Evolutionary conservation across 805 yeast genomes (phyloP).

Genomic region (Saccharomycopsis babjevae): DNA sequence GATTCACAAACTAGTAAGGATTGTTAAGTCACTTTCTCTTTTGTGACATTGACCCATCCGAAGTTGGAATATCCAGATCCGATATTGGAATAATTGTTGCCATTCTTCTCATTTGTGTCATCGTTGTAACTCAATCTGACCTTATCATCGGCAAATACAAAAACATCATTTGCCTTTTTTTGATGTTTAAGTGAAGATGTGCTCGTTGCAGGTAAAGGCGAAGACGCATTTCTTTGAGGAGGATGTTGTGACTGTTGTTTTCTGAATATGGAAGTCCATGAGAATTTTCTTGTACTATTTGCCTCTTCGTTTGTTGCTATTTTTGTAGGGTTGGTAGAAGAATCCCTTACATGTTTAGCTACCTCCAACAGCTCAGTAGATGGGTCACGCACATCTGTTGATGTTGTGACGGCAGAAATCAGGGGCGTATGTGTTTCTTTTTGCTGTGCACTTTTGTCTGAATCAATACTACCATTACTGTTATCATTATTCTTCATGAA

Average conservation of each 20-base stretch:
- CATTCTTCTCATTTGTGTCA: neutral
- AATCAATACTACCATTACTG: too few relatives aligned
- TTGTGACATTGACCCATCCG: constrained; percentile 16
- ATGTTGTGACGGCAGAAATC: neutral
- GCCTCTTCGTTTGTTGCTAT: neutral
- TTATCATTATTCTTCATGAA: neutral
- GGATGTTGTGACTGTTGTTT: neutral
- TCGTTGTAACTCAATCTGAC: neutral
- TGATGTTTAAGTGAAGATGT: neutral
- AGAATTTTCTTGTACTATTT: neutral
- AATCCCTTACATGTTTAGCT: neutral
- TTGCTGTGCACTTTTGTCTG: too few relatives aligned
- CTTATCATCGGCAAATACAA: neutral
- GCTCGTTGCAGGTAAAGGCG: neutral
- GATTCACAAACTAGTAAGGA: neutral
- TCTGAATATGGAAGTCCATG: neutral
- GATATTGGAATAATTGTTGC: neutral
- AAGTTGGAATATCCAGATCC: neutral
- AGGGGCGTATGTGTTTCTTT: too few relatives aligned
- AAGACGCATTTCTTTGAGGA: neutral
- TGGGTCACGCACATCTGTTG: neutral
- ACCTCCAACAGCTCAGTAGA: neutral
- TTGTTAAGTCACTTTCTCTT: constrained; percentile 6
- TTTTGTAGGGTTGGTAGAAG: neutral
- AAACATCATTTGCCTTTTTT: neutral